Conservation (phyloP, 345 rosid genomes). For the Gossypium australe region DNA sequence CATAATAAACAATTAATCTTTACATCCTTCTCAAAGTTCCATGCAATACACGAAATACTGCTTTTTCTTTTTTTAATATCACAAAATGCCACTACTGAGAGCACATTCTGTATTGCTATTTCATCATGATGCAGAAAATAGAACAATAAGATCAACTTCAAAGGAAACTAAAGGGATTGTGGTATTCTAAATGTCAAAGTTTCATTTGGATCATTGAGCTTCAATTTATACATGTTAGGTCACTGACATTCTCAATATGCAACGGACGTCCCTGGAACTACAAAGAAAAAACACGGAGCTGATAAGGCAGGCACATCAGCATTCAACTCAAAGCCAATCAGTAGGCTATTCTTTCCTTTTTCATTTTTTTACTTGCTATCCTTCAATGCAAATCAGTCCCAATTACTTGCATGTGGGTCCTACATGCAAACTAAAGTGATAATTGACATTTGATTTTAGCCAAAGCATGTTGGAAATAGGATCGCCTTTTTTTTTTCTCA, state of each 20-base stretch:
- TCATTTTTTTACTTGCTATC: neutral
- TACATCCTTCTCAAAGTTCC: neutral
- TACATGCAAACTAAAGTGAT: neutral
- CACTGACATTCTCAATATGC: neutral
- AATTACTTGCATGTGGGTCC: neutral
- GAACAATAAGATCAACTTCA: neutral
- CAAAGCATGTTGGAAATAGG: neutral
- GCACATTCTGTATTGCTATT: neutral
- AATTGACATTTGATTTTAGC: neutral
- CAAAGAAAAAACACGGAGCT: neutral
- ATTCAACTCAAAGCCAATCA: neutral
- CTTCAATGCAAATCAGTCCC: neutral
- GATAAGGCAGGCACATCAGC: neutral
- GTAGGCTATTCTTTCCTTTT: neutral
- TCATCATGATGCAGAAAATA: neutral
- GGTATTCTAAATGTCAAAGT: neutral
- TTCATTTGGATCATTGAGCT: neutral
- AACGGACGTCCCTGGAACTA: neutral
- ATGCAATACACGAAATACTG: neutral
- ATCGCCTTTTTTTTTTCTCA: neutral
- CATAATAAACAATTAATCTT: neutral
- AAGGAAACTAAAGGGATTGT: neutral
- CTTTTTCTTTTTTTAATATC: neutral
- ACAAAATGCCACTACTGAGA: neutral
- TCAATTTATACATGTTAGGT: neutral